Percentiles rank a stretch among this genome's conserved stretches.
Conservation (phyloP, 2,329 filamentous ascomycete genomes). For the Coleophoma crateriformis region DNA sequence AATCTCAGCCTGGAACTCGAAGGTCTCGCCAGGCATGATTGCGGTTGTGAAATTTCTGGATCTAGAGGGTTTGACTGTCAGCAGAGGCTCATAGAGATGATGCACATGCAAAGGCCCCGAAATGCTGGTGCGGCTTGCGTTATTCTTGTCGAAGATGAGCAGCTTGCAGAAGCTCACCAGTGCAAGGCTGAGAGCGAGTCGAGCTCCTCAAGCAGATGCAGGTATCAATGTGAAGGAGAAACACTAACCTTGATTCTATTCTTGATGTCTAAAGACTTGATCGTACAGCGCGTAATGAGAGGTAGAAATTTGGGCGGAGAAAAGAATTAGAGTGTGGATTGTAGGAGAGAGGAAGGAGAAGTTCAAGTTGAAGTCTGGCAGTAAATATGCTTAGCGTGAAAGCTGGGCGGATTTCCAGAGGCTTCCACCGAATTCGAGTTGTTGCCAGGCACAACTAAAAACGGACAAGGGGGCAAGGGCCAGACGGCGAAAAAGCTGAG, state of each 20-base stretch:
- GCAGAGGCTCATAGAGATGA: background rate
- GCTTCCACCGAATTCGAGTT: too few relatives aligned
- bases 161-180: background rate
- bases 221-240: background rate
- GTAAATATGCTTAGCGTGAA: background rate
- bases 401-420: too few relatives aligned
- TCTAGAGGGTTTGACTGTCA: background rate
- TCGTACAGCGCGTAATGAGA: background rate
- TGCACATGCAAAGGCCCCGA: background rate
- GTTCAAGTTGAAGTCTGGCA: background rate
- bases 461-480: too few relatives aligned
- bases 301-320: background rate
- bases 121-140: background rate
- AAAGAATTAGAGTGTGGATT: background rate
- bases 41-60: constrained; percentile 24
- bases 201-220: background rate
- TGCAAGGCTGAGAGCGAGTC: background rate
- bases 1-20: constrained; percentile 99
- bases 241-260: background rate
- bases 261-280: background rate
- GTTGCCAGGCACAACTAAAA: too few relatives aligned
- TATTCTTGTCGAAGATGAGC: background rate
- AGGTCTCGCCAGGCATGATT: constrained; percentile 85
- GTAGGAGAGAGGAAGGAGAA: background rate
- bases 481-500: too few relatives aligned